phyloP scores from a whole-genome alignment of 352 stramenopile species.

The Phytopythium kandeliae region DNA sequence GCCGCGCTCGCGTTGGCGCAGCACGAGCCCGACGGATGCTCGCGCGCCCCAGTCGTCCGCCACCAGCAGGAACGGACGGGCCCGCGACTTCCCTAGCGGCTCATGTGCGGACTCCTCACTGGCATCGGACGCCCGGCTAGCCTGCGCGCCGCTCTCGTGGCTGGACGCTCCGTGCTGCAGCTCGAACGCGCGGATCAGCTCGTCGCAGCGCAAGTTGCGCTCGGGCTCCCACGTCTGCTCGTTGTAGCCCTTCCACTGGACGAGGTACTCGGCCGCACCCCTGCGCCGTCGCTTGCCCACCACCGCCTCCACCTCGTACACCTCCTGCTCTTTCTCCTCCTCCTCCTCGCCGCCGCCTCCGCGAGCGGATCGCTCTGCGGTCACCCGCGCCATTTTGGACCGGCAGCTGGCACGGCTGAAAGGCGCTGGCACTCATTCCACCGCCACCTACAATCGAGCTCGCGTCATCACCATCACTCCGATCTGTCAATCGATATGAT shows the following conservation, averaged over 20 bases:
- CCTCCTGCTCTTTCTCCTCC: not conserved
- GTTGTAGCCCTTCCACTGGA: not conserved
- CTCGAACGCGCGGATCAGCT: slow-evolving; percentile 2
- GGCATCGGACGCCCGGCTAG: not conserved
- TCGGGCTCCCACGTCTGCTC: slow-evolving; percentile 3
- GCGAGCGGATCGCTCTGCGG: not conserved
- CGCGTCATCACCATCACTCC: too few relatives aligned
- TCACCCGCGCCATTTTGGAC: not conserved
- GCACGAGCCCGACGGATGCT: slow-evolving; percentile 14
- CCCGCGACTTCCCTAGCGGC: too few relatives aligned
- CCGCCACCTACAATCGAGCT: too few relatives aligned
- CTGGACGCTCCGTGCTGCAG: not conserved
- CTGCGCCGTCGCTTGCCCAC: not conserved
- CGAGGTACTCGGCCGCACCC: slow-evolving; percentile 1
- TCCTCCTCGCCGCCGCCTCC: not conserved
- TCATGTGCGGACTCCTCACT: too few relatives aligned
- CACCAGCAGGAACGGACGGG: not conserved
- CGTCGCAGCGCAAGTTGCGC: slow-evolving; percentile 1
- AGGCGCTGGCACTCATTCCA: too few relatives aligned
- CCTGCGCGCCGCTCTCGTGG: too few relatives aligned
- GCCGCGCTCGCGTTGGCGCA: slow-evolving; percentile 9
- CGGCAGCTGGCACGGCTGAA: too few relatives aligned
- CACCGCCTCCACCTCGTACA: slow-evolving; percentile 4
- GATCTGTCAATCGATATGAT: too few relatives aligned
- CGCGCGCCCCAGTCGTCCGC: not conserved